phyloP scores from a whole-genome alignment of 768 basidiomycete genomes.

The Termitomyces sp. region DNA sequence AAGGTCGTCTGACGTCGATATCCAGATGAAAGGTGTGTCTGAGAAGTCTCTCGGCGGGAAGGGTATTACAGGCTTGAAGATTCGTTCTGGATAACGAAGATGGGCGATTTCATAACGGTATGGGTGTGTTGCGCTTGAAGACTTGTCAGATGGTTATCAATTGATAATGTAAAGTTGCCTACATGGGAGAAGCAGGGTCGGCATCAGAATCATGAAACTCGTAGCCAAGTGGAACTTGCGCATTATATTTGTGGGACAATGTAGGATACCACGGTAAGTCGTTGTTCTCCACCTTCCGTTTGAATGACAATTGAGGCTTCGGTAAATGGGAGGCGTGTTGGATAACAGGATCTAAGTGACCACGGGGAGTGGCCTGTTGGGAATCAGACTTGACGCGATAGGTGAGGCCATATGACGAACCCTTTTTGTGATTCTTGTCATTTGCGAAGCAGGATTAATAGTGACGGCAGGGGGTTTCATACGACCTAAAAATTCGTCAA shows the following conservation, averaged over 20 bases:
- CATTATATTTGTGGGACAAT: constrained; percentile 75
- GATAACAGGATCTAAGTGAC: constrained; percentile 52
- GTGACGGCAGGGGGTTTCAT: constrained; percentile 62
- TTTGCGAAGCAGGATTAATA: constrained; percentile 36
- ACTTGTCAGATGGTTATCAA: constrained; percentile 1
- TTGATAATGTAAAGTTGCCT: constrained; percentile 9
- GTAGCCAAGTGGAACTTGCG: constrained; percentile 77
- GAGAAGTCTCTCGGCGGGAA: constrained; percentile 54
- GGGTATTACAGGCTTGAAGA: constrained; percentile 52
- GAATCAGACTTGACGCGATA: constrained; percentile 7
- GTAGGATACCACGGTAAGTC: constrained; percentile 63
- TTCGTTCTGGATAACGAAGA: constrained; percentile 60
- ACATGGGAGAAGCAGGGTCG: constrained; percentile 22
- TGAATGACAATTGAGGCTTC: constrained; percentile 83
- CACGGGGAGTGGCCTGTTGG: constrained; percentile 24
- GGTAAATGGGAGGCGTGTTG: constrained; percentile 69
- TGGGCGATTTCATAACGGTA: constrained; percentile 84
- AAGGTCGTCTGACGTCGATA: constrained; percentile 54
- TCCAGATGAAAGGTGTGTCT: constrained; percentile 63
- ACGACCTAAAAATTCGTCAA: constrained; percentile 74
- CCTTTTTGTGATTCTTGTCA: constrained; percentile 27
- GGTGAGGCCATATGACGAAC: constrained; percentile 14
- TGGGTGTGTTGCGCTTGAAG: constrained; percentile 49
- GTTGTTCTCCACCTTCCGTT: constrained; percentile 49
- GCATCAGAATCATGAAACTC: constrained; percentile 29